Base-by-base conservation (phyloP, 495 filamentous ascomycete genomes). In the Antarctomyces pellizariae region DNA sequence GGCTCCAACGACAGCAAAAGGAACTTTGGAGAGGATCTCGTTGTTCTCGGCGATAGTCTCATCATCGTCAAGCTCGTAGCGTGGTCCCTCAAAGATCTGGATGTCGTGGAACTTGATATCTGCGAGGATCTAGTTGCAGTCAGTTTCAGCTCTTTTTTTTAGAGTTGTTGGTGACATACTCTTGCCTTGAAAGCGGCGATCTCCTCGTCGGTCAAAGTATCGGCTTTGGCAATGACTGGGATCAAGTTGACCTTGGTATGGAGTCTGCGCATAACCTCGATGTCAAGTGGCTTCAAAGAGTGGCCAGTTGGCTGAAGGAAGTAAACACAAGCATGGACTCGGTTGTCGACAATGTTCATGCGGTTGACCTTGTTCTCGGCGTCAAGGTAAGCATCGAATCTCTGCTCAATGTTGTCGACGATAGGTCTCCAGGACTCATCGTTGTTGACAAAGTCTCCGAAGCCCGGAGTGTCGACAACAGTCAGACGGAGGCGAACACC, bases 191-290 rank as follows among this genome's bases (percentile, higher is more conserved):
- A 97, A 13, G 62, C 59, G 16, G 62, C 57, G 47, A 97, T 79
- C 53, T 95, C 86, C 44, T 97, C 86, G 35, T 97, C 86, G 29
- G 89, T 97, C 45, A 95, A 56, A 30, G 86, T 97, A 56, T 97
- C 86, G 16, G 89, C 67, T 62, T 97, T 97, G 51, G 86, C 86
- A 48, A 97, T 92, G 42, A 97, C 86, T 12, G 86, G 86, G 31
- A 97, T 97, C 52, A 97, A 59, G 65, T 97, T 97, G 67, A 97
- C 86, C 67, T 95, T 97, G 68, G 86, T 95, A 58, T 97, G 86
- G 25, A 97, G 62, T 43, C 89, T 71, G 52, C 79, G 76, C 86
- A 97, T 97, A 36, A 97, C 86, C 58, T 97, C 86, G 36, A 95
- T 92, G 45, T 97, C 86, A 38, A 97, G 56, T 28, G 89, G 89